Percentiles rank a stretch among this genome's conserved stretches.
Conservation (phyloP, 1,284 basidiomycete species). For the Ceratobasidium sp. region DNA sequence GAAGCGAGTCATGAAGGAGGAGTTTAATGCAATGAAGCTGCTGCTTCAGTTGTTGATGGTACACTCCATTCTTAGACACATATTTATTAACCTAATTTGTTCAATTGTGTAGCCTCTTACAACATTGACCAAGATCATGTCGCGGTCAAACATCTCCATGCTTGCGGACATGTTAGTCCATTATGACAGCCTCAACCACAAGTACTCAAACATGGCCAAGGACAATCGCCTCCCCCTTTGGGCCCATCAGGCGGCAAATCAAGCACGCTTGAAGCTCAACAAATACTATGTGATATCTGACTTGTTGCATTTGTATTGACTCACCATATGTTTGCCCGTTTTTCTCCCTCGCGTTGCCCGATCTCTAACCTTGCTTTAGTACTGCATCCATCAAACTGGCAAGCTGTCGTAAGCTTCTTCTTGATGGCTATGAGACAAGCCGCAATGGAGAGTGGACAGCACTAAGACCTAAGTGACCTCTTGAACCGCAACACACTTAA, state of each 20-base stretch:
- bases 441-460: too few relatives aligned
- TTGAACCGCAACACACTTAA: too few relatives aligned
- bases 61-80: too few relatives aligned
- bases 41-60: background rate
- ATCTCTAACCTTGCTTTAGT: conserved; percentile 8
- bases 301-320: background rate
- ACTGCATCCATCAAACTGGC: too few relatives aligned
- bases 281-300: background rate
- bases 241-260: background rate
- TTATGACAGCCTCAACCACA: background rate
- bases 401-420: too few relatives aligned
- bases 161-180: conserved; percentile 9
- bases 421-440: too few relatives aligned
- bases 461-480: too few relatives aligned
- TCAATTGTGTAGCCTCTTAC: background rate
- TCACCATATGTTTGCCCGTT: background rate
- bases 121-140: background rate
- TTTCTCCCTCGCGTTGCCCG: background rate
- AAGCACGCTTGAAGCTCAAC: background rate
- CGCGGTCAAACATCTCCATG: background rate
- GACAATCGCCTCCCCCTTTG: background rate
- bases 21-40: background rate
- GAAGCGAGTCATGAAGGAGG: background rate
- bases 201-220: background rate
- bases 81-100: background rate